Base-by-base conservation (phyloP, 345 rosid species). In the Rhodamnia argentea region DNA sequence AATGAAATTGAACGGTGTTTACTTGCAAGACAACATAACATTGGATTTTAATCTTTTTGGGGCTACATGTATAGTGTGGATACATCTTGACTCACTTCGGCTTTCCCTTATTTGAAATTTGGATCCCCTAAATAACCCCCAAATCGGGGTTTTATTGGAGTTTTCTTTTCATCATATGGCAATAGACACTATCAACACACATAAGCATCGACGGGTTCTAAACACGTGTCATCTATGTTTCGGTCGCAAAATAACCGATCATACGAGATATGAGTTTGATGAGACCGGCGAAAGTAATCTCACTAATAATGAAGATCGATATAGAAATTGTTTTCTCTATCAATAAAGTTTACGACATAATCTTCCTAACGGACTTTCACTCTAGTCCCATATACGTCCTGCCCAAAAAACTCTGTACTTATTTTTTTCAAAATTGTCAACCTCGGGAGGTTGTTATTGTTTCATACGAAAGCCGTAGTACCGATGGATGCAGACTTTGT, bases 391-490 rank as follows among this genome's bases (percentile, higher is more conserved):
- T 29, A 64, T 16, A 15, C 8, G 5, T 29, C 11, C 22, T 5
- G 0, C 0, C 12, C 15, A 14, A 62, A 29, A 62, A 62, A 62
- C 5, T 5, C 7, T 42, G 12, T 16, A 4, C 4, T 32, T 22
- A 15, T n/a, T 64, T 29, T 15, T 9, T 64, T 32, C 44, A 64
- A 64, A 7, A 64, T 32, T 32, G 32, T 29, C 44, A 32, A 15
- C 13, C 27, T 60, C 7, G 1, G 4, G 5, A 27, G 74, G 16
- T 2, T 4, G 0, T 1, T 0, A 2, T 14, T 27, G 20, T 27
- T 60, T 4, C 40, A 27, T 60, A 50, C 52, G 52, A 50, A 50
- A 50, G 13, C 52, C 0, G 11, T 3, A 50, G 52, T 50, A 50
- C 11, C 7, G 52, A 10, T 50, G 52, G 52, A 50, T 10, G 16